Evolutionary conservation across 805 yeast species (phyloP).

Genomic region (Monosporozyma yasuniensis): DNA sequence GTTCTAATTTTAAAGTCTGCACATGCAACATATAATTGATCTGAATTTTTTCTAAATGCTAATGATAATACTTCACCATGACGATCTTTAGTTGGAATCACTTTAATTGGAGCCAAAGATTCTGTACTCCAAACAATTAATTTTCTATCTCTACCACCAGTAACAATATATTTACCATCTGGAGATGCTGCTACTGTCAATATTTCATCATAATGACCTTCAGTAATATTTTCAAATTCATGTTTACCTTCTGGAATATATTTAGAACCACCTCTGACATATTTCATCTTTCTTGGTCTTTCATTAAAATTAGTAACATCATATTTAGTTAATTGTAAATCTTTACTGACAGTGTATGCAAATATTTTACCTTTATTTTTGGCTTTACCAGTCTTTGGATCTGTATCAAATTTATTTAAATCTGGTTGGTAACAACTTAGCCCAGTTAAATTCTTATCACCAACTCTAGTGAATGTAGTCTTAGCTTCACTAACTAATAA

Average conservation of each 20-base stretch:
- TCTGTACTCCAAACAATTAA: conserved; percentile 82
- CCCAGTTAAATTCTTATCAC: conserved; percentile 47
- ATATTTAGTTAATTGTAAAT: conserved; percentile 73
- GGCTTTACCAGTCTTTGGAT: conserved; percentile 29
- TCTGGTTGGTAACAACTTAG: conserved; percentile 31
- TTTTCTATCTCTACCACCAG: conserved; percentile 81
- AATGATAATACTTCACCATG: conserved; percentile 65
- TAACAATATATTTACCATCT: conserved; percentile 80
- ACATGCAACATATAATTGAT: conserved; percentile 85
- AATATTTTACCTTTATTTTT: conserved; percentile 46
- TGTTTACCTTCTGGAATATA: conserved; percentile 29
- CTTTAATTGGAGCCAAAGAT: conserved; percentile 64
- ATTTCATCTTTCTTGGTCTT: conserved; percentile 59
- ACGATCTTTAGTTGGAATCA: conserved; percentile 63
- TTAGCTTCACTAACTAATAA: conserved; percentile 36
- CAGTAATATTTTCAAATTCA: conserved; percentile 42
- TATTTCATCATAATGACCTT: conserved; percentile 73
- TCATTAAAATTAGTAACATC: conserved; percentile 44
- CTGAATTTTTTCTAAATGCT: conserved; percentile 69
- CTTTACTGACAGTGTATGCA: conserved; percentile 77
- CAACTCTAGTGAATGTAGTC: conserved; percentile 45
- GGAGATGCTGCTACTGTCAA: conserved; percentile 74
- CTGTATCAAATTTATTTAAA: conserved; percentile 24
- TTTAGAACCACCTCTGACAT: conserved; percentile 52
- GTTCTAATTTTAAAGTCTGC: conserved; percentile 87